Percentiles rank a stretch among this genome's conserved stretches.
These are phyloP conservation scores for Gymnopilus junonius DNA, from an alignment of 768 basidiomycete species.

Conservation along the genomic window DNA sequence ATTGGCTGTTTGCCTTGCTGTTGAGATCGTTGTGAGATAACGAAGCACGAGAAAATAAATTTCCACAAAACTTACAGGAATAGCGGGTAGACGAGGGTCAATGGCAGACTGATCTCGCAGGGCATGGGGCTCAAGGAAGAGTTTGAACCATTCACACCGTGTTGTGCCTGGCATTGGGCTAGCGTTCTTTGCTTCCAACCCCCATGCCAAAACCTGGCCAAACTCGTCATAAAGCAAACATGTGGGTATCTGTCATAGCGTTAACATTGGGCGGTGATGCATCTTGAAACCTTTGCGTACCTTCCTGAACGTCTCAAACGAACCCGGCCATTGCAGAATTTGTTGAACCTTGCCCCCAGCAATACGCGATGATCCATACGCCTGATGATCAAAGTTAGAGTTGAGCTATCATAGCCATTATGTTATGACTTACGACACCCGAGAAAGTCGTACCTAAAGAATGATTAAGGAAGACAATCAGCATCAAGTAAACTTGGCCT, in stretches of 20 bases:
- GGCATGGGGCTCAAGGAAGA: constrained; percentile 83
- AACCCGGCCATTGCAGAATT: constrained; percentile 86
- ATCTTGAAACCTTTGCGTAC: constrained; percentile 32
- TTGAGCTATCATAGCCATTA: background rate
- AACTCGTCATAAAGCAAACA: constrained; percentile 81
- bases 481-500: background rate
- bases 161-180: constrained; percentile 66
- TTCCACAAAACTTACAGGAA: constrained; percentile 61
- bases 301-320: constrained; percentile 86
- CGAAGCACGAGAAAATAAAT: background rate
- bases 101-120: constrained; percentile 71
- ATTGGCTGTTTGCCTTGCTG: constrained; percentile 77
- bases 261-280: constrained; percentile 6
- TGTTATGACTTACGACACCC: constrained; percentile 68
- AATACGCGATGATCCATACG: constrained; percentile 86
- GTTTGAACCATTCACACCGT: constrained; percentile 74
- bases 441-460: constrained; percentile 82
- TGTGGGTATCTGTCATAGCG: constrained; percentile 62
- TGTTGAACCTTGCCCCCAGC: constrained; percentile 81
- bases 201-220: constrained; percentile 82
- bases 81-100: constrained; percentile 77
- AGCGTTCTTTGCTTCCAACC: constrained; percentile 85
- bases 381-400: constrained; percentile 45
- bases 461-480: constrained; percentile 4
- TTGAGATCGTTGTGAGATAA: constrained; percentile 15